Evolutionary conservation across 352 stramenopile genomes (phyloP), one percentile per base, ranked within the genome.

Genomic region (Globisporangium abappressorium): DNA sequence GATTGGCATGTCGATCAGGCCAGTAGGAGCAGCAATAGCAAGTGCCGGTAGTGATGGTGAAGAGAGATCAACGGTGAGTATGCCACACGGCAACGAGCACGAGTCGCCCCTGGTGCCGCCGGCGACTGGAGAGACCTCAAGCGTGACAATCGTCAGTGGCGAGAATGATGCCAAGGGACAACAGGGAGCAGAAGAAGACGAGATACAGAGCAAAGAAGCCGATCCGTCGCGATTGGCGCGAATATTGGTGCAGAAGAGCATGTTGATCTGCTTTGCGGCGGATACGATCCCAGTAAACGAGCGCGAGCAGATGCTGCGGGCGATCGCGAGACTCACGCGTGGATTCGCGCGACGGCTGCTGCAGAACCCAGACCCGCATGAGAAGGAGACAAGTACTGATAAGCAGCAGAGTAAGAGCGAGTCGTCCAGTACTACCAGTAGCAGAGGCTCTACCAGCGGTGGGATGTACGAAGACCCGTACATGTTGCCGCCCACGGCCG

Each of bases 291-390:
- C 67, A 30, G 22, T 30, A 24, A 30, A 5, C 30, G 67, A 76
- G 47, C 70, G 75, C 33, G 69, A 66, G 20, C 70, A 68, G 53
- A 62, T 78, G 46, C 58, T 87, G 51, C 66, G 64, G 59, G 63
- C 76, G 30, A 59, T 82, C 0, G 76, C 77, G 41, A 64, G 62
- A 26, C 56, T 81, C 41, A 84, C 80, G 2, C 64, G 70, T 57
- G 53, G 38, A 11, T 79, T 87, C 54, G 80, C 80, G n/a, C 73
- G 66, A 61, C 62, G 68, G 30, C 58, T 84, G 18, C 56, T 87
- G 22, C 62, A 58, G 11, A 41, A 62, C 18, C 59, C 66, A 8
- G 59, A 66, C 22, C 34, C 46, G 57, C 47, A 60, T 18, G 74
- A 22, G 22, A 70, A 64, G 58, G 70, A 7, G 64, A 75, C 41